Evolutionary conservation across 768 basidiomycete species (phyloP).

Genomic region (Coprinellus micaceus): DNA sequence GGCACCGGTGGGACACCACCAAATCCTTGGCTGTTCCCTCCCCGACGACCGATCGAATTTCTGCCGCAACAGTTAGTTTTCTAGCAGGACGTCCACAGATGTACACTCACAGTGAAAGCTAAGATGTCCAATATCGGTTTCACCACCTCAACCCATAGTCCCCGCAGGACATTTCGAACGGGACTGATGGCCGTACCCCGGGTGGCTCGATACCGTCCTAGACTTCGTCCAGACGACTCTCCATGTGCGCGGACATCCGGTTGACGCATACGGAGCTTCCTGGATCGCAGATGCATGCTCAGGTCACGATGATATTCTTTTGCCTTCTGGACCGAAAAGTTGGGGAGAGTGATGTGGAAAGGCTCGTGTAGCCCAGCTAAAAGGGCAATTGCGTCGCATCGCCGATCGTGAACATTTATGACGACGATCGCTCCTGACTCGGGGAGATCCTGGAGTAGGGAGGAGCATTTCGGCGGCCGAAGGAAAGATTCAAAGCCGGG

Average conservation of each 20-base stretch:
- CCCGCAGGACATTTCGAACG: background rate
- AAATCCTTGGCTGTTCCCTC: background rate
- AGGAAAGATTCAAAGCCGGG: constrained; percentile 5
- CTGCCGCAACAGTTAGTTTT: background rate
- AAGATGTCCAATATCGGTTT: constrained; percentile 7
- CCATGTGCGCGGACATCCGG: background rate
- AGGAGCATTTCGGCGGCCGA: background rate
- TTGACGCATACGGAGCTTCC: background rate
- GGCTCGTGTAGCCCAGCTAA: background rate
- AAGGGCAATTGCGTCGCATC: constrained; percentile 11
- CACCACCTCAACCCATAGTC: constrained; percentile 2
- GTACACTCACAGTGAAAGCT: constrained; percentile 1
- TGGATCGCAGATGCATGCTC: background rate
- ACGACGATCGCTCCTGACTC: constrained; percentile 7
- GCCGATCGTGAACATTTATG: background rate
- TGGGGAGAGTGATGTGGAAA: constrained; percentile 7
- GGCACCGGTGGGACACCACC: constrained; percentile 4
- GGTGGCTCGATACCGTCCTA: background rate
- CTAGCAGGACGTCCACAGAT: background rate
- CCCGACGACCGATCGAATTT: background rate
- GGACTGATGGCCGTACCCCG: background rate
- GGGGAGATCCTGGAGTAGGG: background rate
- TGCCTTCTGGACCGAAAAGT: background rate
- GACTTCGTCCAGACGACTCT: too few species aligned
- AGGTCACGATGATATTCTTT: background rate